A percentile compares a stretch with the other conserved stretches of the same genome.
Evolutionary conservation across 176 grass and related monocot species (phyloP).

Genomic region (Typha latifolia): DNA sequence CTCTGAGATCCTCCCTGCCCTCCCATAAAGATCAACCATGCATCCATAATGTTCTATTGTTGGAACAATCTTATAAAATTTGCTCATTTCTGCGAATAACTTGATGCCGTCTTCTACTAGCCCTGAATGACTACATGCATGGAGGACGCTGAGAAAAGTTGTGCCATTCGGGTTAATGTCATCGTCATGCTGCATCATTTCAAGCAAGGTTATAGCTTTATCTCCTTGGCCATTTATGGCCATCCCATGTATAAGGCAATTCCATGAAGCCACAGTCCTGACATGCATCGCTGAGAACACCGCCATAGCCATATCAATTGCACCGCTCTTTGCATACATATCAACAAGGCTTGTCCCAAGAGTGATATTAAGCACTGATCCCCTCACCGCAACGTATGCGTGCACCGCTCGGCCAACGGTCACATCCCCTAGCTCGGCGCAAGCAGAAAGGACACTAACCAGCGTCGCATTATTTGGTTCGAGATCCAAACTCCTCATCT

Average conservation of each 20-base stretch:
- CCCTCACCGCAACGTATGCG: neutral
- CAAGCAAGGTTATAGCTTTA: slow-evolving; percentile 1
- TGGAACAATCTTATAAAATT: neutral
- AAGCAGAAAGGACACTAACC: slow-evolving; percentile 1
- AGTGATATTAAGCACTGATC: slow-evolving; percentile 5
- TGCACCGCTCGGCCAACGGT: slow-evolving; percentile 3
- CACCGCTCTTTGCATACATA: slow-evolving; percentile 18
- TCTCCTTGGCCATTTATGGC: slow-evolving; percentile 5
- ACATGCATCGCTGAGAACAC: slow-evolving; percentile 7
- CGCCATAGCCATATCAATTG: neutral
- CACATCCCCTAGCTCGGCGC: neutral
- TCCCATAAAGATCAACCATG: slow-evolving; percentile 1
- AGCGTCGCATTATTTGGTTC: slow-evolving; percentile 7
- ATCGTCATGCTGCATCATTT: neutral
- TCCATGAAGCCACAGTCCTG: slow-evolving; percentile 13
- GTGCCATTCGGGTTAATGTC: neutral
- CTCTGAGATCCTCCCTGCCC: slow-evolving; percentile 1
- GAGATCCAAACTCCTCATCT: slow-evolving; percentile 4
- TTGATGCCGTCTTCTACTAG: neutral
- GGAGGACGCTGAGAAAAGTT: slow-evolving; percentile 12
- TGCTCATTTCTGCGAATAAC: slow-evolving; percentile 9
- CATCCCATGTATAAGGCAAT: slow-evolving; percentile 16
- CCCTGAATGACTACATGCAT: slow-evolving; percentile 16
- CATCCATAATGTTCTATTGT: slow-evolving; percentile 20
- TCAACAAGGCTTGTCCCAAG: slow-evolving; percentile 23